Conservation (phyloP, 2,329 filamentous ascomycete genomes). For the Ophiostoma angusticollis region DNA sequence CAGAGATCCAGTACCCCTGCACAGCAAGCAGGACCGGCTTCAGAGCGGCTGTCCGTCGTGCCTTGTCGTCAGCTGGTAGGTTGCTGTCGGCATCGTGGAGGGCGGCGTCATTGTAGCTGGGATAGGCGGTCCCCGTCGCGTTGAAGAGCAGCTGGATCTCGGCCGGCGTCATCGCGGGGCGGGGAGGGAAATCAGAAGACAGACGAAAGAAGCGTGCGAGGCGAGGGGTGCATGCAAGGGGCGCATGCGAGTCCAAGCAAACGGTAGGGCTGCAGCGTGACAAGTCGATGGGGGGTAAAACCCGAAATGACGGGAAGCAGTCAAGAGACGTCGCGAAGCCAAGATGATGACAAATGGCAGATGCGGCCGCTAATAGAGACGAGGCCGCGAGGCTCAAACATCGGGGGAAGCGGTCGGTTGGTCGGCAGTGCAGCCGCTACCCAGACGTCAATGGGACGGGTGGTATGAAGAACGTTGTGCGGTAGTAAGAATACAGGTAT, state of each 20-base stretch:
- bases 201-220: neutral
- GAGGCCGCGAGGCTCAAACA: too few relatives aligned
- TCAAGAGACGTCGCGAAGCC: too few relatives aligned
- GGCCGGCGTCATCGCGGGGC: constrained; percentile 9
- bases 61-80: constrained; percentile 7
- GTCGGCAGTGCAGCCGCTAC: too few relatives aligned
- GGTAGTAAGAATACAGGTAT: too few relatives aligned
- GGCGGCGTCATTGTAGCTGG: neutral
- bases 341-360: too few relatives aligned
- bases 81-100: neutral
- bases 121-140: neutral
- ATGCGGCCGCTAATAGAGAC: too few relatives aligned
- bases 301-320: too few relatives aligned
- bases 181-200: neutral
- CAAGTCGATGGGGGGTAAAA: too few relatives aligned
- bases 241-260: neutral
- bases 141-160: constrained; percentile 10
- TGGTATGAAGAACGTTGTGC: too few relatives aligned
- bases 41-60: constrained; percentile 18
- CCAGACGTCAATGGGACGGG: too few relatives aligned
- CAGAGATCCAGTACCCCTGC: constrained; percentile 28
- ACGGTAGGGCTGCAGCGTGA: too few relatives aligned
- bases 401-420: too few relatives aligned
- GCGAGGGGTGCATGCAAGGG: neutral
- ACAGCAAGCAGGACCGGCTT: constrained; percentile 26